These are phyloP conservation scores for Pleurotus tuoliensis DNA, from an alignment of 768 basidiomycete genomes.

Conservation along the genomic window DNA sequence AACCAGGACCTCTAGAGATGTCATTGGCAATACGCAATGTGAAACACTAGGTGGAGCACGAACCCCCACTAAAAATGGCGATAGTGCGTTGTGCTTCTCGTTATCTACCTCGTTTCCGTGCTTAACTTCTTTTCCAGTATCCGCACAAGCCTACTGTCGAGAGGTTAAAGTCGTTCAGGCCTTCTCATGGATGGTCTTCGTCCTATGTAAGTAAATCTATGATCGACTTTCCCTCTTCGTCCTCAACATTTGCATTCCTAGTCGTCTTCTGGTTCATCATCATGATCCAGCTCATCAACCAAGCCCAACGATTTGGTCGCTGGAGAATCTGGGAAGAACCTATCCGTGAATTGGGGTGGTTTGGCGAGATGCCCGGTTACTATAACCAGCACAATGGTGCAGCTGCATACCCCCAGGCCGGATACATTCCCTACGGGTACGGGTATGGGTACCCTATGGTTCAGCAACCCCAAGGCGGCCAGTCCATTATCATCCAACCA, in stretches of 20 bases:
- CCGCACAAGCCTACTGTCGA: conserved; percentile 58
- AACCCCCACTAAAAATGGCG: conserved; percentile 48
- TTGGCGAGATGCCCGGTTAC: conserved; percentile 66
- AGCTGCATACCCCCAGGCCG: conserved; percentile 23
- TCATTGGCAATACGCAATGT: conserved; percentile 64
- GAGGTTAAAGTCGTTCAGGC: conserved; percentile 79
- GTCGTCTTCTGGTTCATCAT: conserved; percentile 46
- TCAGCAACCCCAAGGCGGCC: conserved; percentile 23
- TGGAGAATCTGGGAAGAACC: conserved; percentile 56
- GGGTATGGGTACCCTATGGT: conserved; percentile 35
- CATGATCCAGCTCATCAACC: conserved; percentile 51
- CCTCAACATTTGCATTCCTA: conserved; percentile 15
- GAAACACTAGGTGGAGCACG: conserved; percentile 40
- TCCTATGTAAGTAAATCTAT: conserved; percentile 18
- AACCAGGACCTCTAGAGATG: conserved; percentile 44
- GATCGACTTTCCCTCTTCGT: neutral
- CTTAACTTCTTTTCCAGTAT: conserved; percentile 37
- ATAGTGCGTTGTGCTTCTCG: conserved; percentile 36
- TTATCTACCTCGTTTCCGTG: neutral
- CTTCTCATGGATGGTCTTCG: conserved; percentile 74
- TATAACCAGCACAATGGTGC: conserved; percentile 35
- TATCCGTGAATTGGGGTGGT: conserved; percentile 72
- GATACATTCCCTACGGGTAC: conserved; percentile 25
- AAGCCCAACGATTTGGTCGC: conserved; percentile 51
- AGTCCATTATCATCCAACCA: conserved; percentile 67